Evolutionary conservation across 2,329 filamentous ascomycete species (phyloP).

Genomic region (Allantophomopsis lycopodina): DNA sequence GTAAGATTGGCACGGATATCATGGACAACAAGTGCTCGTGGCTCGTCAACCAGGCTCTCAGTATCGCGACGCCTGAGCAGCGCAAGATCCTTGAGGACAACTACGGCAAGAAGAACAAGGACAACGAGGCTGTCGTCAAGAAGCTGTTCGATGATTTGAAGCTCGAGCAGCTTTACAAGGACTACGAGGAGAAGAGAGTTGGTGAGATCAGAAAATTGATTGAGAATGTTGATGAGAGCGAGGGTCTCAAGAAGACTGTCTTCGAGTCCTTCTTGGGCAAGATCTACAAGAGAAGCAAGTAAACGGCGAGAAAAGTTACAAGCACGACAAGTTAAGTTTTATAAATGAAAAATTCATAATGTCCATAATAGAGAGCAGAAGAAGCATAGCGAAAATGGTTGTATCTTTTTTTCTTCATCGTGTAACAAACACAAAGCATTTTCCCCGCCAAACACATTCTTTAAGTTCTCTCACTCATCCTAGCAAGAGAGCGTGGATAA

Average conservation of each 20-base stretch:
- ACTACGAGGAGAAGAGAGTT: constrained; percentile 82
- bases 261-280: constrained; percentile 87
- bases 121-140: constrained; percentile 77
- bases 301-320: constrained; percentile 18
- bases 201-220: constrained; percentile 67
- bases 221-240: constrained; percentile 65
- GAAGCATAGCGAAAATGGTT: too few species aligned
- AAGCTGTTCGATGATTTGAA: constrained; percentile 75
- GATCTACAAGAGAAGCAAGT: constrained; percentile 98
- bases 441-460: too few species aligned
- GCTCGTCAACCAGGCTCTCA: constrained; percentile 89
- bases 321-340: too few species aligned
- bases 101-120: constrained; percentile 84
- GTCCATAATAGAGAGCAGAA: too few species aligned
- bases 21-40: constrained; percentile 99
- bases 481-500: too few species aligned
- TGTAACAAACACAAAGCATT: too few species aligned
- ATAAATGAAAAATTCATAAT: too few species aligned
- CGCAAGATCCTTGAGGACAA: constrained; percentile 77
- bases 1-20: constrained; percentile 98
- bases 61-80: constrained; percentile 71
- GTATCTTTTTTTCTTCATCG: too few species aligned
- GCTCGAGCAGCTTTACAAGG: constrained; percentile 69
- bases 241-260: constrained; percentile 79
- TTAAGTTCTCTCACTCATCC: too few species aligned